Evolutionary conservation across 306 rosid genomes (phyloP).

Genomic region (Acmispon strigosus): DNA sequence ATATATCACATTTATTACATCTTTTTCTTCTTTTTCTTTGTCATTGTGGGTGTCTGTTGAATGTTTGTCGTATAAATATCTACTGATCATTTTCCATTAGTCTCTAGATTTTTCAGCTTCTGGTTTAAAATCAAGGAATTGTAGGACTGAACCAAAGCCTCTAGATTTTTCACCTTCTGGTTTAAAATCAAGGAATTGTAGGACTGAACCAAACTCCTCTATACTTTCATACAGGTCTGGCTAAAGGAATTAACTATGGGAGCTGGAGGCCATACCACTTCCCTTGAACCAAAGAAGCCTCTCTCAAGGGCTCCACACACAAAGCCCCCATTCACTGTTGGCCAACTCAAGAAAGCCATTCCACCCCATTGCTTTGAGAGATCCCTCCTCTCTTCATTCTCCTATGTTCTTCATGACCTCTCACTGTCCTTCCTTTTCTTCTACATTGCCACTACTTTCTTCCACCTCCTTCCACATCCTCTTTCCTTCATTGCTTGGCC

Average conservation of each 20-base stretch:
- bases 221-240: constrained; percentile 1
- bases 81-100: not conserved
- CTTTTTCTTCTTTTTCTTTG: too few species aligned
- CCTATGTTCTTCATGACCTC: constrained; percentile 44
- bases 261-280: constrained; percentile 6
- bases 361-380: constrained; percentile 71
- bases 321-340: constrained; percentile 57
- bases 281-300: not conserved
- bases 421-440: constrained; percentile 14
- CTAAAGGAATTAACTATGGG: constrained; percentile 19
- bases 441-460: constrained; percentile 35
- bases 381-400: constrained; percentile 50
- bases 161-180: not conserved
- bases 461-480: constrained; percentile 48
- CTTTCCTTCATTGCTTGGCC: constrained; percentile 53
- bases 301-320: constrained; percentile 41
- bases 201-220: not conserved
- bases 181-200: not conserved
- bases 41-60: too few species aligned
- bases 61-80: too few species aligned
- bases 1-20: too few species aligned
- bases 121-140: not conserved
- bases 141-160: not conserved
- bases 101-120: not conserved
- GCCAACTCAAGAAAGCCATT: constrained; percentile 61